Evolutionary conservation across 148 eudicot genomes (phyloP).

Genomic region (Cornus controversa): DNA sequence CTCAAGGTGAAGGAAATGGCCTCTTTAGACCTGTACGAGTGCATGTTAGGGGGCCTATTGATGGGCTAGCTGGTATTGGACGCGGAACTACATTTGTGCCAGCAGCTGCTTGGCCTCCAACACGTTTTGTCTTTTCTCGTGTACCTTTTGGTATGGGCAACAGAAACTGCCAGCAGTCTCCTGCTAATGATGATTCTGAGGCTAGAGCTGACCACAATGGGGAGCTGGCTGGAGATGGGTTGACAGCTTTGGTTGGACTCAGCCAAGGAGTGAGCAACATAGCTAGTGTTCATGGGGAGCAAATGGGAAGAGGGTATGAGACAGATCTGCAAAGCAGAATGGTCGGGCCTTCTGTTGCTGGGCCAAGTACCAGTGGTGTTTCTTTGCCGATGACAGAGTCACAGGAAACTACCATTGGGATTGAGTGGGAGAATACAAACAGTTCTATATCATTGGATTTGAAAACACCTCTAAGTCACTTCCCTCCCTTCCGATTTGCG

Average conservation of each 20-base stretch:
- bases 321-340: slow-evolving; percentile 44
- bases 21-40: slow-evolving; percentile 87
- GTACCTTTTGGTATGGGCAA: slow-evolving; percentile 83
- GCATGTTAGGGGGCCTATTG: slow-evolving; percentile 89
- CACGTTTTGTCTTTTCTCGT: slow-evolving; percentile 95
- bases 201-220: slow-evolving; percentile 73
- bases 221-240: slow-evolving; percentile 81
- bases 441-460: slow-evolving; percentile 87
- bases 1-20: slow-evolving; percentile 82
- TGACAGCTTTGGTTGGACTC: slow-evolving; percentile 95
- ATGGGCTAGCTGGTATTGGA: slow-evolving; percentile 97
- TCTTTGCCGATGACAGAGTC: slow-evolving; percentile 65
- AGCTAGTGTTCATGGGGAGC: slow-evolving; percentile 47
- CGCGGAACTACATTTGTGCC: slow-evolving; percentile 81
- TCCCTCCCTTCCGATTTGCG: slow-evolving; percentile 99
- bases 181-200: slow-evolving; percentile 83
- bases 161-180: slow-evolving; percentile 76
- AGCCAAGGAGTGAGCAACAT: slow-evolving; percentile 71
- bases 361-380: slow-evolving; percentile 49
- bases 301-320: slow-evolving; percentile 52
- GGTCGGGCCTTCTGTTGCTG: slow-evolving; percentile 56
- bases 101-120: slow-evolving; percentile 81
- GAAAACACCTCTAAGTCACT: slow-evolving; percentile 93
- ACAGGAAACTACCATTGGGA: slow-evolving; percentile 50
- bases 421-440: slow-evolving; percentile 75